phyloP scores from a whole-genome alignment of 305 asterid genomes.

The Solanum hybrid region DNA sequence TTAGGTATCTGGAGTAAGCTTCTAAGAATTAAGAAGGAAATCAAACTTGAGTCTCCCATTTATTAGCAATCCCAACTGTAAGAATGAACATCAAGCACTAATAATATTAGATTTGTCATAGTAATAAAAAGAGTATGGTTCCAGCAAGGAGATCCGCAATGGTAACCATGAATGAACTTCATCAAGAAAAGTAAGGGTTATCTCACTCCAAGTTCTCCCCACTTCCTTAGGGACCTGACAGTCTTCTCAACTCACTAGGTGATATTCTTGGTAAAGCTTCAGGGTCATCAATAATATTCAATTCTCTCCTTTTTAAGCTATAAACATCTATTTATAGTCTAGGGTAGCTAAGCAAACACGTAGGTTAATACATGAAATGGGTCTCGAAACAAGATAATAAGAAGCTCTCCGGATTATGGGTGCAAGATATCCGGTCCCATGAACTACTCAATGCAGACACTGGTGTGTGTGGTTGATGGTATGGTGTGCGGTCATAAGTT shows the following conservation, averaged over 20 bases:
- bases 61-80: background rate
- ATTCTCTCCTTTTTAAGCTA: background rate
- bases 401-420: background rate
- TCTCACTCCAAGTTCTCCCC: background rate
- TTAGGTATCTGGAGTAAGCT: background rate
- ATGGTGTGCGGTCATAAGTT: background rate
- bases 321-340: background rate
- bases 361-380: background rate
- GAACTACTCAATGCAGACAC: background rate
- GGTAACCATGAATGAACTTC: background rate
- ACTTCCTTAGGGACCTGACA: background rate
- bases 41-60: background rate
- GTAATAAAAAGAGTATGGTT: background rate
- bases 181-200: background rate
- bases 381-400: background rate
- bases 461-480: background rate
- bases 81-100: background rate
- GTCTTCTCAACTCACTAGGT: background rate
- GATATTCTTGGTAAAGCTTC: background rate
- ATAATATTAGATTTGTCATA: background rate
- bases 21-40: background rate
- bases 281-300: background rate
- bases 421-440: background rate
- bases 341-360: background rate
- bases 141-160: background rate